phyloP scores from a whole-genome alignment of 148 eudicot genomes.

The Gaultheria prostrata region DNA sequence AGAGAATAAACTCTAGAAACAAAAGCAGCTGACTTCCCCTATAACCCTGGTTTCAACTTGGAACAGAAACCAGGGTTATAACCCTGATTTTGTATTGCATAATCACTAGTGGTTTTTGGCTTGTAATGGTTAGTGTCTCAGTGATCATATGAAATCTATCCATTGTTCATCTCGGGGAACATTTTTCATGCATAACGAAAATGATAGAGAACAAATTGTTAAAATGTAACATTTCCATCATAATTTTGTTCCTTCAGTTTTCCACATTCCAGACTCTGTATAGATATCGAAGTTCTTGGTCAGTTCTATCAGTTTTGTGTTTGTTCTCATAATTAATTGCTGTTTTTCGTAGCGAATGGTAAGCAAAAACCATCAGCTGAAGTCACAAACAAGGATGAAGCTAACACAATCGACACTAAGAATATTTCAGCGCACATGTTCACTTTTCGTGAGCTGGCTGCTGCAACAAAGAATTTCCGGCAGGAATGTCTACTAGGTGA shows the following conservation, averaged over 20 bases:
- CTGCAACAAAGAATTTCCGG: conserved; percentile 75
- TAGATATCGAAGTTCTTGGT: neutral
- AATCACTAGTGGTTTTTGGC: neutral
- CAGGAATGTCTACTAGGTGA: conserved; percentile 77
- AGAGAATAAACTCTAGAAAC: neutral
- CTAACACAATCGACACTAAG: neutral
- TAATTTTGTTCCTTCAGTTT: neutral
- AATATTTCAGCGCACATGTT: conserved; percentile 35
- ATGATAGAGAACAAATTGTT: neutral
- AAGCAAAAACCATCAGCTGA: conserved; percentile 1
- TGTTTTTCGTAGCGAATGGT: neutral
- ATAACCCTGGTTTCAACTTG: neutral
- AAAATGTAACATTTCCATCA: neutral
- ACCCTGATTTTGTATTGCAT: neutral
- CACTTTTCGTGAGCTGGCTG: conserved; percentile 69
- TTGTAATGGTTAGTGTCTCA: neutral
- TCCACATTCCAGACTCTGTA: neutral
- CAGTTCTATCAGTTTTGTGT: neutral
- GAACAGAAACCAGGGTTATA: neutral
- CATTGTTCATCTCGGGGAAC: neutral
- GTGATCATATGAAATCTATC: neutral
- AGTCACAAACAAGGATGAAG: neutral
- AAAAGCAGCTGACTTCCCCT: neutral
- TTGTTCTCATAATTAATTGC: neutral
- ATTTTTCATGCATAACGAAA: neutral